A percentile compares a stretch with the other conserved stretches of the same genome.
phyloP scores from a whole-genome alignment of 2,329 filamentous ascomycete genomes.

The Paracamarosporium sp. region DNA sequence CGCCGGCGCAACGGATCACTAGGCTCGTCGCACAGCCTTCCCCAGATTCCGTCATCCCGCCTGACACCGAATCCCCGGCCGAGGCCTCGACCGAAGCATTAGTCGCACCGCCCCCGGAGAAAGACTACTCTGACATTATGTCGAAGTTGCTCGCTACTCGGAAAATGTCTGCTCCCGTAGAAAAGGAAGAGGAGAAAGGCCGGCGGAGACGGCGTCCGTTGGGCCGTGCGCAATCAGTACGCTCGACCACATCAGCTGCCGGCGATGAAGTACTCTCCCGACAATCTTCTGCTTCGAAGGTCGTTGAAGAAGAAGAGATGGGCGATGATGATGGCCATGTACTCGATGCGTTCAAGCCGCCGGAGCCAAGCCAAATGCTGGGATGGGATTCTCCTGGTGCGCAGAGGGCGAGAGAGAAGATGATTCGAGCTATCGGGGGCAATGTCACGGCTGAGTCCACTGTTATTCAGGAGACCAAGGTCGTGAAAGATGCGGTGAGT shows the following conservation, averaged over 20 bases:
- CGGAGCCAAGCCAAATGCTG: constrained; percentile 45
- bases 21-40: constrained; percentile 21
- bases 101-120: constrained; percentile 22
- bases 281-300: constrained; percentile 24
- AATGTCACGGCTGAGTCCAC: constrained; percentile 34
- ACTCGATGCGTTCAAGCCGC: constrained; percentile 28
- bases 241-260: constrained; percentile 36
- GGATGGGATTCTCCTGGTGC: constrained; percentile 47
- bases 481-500: constrained; percentile 42
- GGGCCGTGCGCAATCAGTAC: constrained; percentile 39
- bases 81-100: constrained; percentile 9
- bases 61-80: constrained; percentile 21
- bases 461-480: constrained; percentile 38
- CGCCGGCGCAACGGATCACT: constrained; percentile 18
- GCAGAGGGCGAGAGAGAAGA: constrained; percentile 40
- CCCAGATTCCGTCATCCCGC: constrained; percentile 35
- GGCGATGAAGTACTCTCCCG: constrained; percentile 19
- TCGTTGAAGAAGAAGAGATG: constrained; percentile 24
- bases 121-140: constrained; percentile 41
- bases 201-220: constrained; percentile 32
- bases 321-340: constrained; percentile 17
- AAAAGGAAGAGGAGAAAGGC: constrained; percentile 28
- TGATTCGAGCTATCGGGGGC: constrained; percentile 46
- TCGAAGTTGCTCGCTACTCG: constrained; percentile 38
- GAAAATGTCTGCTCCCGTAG: constrained; percentile 26